Evolutionary conservation across 331 rosid genomes (phyloP), one percentile per base, ranked within the genome.

Genomic region (Dryas integrifolia): DNA sequence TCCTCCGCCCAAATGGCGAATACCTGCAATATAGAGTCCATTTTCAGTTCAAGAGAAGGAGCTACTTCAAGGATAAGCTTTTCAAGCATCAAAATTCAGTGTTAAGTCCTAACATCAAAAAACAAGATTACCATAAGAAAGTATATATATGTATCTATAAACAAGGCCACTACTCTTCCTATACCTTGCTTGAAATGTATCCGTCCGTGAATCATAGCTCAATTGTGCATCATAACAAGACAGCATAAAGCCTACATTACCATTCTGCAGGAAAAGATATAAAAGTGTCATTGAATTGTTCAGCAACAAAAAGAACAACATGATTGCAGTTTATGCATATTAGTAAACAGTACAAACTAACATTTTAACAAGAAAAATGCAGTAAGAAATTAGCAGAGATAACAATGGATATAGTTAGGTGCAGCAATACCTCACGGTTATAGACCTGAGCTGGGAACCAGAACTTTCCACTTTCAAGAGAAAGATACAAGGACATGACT

Each of bases 381-480:
- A 51, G 51, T 70, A 58, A 44, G 45, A 46, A 57, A 64, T 51
- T 44, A 53, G 18, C 12, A 52, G 65, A 26, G 39, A 30, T 35
- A 41, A 3, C 1, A 24, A 6, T 15, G 18, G 21, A 26, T 52
- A 62, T 41, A 39, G 58, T 9, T 21, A 56, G 80, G 78, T 56
- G 24, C 21, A 24, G 58, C 16, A 67, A 67, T 85, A 95, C 99
- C 97, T 95, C 96, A 6, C 97, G 89, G 72, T 92, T 95, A 76
- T 85, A 95, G 74, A 95, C 99, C 82, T 95, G 99, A 74, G 96
- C 96, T 13, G 98, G 99, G 75, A 95, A 95, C 96, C 96, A 95
- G 67, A 91, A 78, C 55, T 72, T 77, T 56, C 99, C 96, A 82
- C 55, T 82, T 75, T 92, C 91, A 53, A 95, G 99, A 69, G 99